Conservation (phyloP, 1,284 basidiomycete species). For the Wolfiporia cocos region DNA sequence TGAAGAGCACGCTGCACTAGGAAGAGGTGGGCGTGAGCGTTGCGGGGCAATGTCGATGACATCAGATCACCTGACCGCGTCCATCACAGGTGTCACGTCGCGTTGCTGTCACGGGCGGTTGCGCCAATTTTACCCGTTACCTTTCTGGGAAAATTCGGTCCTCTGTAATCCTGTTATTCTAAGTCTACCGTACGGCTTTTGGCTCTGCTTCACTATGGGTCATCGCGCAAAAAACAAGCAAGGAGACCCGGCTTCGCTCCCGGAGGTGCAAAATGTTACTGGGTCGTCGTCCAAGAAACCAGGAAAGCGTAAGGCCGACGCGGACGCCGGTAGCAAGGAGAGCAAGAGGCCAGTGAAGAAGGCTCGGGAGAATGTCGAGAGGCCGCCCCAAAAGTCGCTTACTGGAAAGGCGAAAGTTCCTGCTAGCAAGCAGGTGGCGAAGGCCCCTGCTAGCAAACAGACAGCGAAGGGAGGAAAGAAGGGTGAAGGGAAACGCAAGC, state of each 20-base stretch:
- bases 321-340: slow-evolving; percentile 30
- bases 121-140: slow-evolving; percentile 7
- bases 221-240: slow-evolving; percentile 91
- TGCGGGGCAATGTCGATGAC: background rate
- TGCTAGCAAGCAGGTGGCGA: slow-evolving; percentile 12
- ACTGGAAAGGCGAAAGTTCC: slow-evolving; percentile 16
- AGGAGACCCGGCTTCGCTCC: slow-evolving; percentile 62
- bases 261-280: slow-evolving; percentile 28
- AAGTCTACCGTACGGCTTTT: background rate
- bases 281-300: slow-evolving; percentile 46
- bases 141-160: slow-evolving; percentile 8
- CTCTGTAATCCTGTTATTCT: background rate
- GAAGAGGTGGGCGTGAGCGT: background rate
- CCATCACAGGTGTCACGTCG: slow-evolving; percentile 1
- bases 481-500: too few species aligned
- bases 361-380: slow-evolving; percentile 34
- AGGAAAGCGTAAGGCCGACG: slow-evolving; percentile 68
- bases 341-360: slow-evolving; percentile 51
- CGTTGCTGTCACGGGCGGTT: slow-evolving; percentile 1
- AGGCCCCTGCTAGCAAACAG: slow-evolving; percentile 21
- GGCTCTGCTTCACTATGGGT: slow-evolving; percentile 56
- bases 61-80: slow-evolving; percentile 5
- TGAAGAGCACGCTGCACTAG: too few species aligned
- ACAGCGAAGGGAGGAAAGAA: slow-evolving; percentile 18
- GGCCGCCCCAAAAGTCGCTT: slow-evolving; percentile 11